Conservation (phyloP, 2,329 filamentous ascomycete genomes). For the Trichoderma breve region DNA sequence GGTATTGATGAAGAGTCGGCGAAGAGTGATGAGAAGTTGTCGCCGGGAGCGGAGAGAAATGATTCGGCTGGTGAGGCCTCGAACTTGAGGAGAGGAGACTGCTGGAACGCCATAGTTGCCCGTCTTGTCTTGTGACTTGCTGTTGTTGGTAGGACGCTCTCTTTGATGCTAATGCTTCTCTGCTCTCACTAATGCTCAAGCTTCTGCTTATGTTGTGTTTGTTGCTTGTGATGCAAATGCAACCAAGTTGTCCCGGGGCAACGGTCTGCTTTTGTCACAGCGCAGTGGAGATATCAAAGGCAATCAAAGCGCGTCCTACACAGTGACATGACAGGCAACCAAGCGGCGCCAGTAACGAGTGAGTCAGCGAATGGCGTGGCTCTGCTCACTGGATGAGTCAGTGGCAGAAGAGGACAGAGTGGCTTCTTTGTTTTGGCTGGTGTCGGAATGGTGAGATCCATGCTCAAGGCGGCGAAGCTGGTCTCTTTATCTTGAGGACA, state of each 20-base stretch:
- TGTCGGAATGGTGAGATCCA: not conserved
- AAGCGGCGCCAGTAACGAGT: constrained; percentile 19
- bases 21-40: constrained; percentile 52
- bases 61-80: constrained; percentile 56
- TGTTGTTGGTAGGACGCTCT: not conserved
- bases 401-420: constrained; percentile 23
- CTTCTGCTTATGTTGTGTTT: not conserved
- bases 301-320: not conserved
- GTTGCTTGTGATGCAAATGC: not conserved
- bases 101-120: constrained; percentile 40
- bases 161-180: not conserved
- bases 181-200: not conserved
- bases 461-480: constrained; percentile 24
- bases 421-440: constrained; percentile 18
- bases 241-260: constrained; percentile 23
- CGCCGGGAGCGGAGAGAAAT: constrained; percentile 50
- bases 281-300: not conserved
- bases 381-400: constrained; percentile 26
- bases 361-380: constrained; percentile 25
- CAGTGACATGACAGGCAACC: constrained; percentile 27
- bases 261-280: not conserved
- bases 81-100: constrained; percentile 49
- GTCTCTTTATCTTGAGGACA: constrained; percentile 39
- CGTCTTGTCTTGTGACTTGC: constrained; percentile 14
- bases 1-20: constrained; percentile 30